Conservation (phyloP, 352 stramenopile species). For the Phytophthora sp. region DNA sequence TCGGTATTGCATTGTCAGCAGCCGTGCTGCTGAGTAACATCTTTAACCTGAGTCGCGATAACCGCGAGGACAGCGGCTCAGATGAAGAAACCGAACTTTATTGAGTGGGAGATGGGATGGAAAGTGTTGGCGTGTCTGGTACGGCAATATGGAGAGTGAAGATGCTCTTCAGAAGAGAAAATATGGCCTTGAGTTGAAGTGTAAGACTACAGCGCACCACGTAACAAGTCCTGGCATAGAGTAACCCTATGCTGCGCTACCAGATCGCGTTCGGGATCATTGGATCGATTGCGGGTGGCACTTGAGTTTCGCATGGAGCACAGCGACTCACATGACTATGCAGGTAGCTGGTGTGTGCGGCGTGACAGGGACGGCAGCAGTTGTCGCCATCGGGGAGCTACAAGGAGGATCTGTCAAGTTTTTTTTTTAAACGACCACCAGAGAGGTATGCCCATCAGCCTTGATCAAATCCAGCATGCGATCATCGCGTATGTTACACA, state of each 20-base stretch:
- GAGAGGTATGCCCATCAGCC: background rate
- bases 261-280: background rate
- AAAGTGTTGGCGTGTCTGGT: no score
- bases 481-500: background rate
- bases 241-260: background rate
- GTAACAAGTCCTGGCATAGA: background rate
- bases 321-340: background rate
- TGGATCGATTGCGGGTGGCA: background rate
- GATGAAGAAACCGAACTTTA: background rate
- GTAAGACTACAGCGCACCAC: background rate
- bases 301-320: background rate
- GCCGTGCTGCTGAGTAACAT: no score
- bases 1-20: no score
- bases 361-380: no score
- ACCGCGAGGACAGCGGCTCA: background rate
- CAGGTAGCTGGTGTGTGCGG: background rate
- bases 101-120: background rate
- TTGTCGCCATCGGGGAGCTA: background rate
- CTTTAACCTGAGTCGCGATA: background rate
- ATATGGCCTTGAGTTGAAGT: background rate
- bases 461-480: background rate
- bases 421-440: no score
- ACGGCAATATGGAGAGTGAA: background rate
- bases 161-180: background rate
- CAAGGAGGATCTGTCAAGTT: background rate